Evolutionary conservation across 495 filamentous ascomycete species (phyloP).

Genomic region (Clohesyomyces aquaticus): DNA sequence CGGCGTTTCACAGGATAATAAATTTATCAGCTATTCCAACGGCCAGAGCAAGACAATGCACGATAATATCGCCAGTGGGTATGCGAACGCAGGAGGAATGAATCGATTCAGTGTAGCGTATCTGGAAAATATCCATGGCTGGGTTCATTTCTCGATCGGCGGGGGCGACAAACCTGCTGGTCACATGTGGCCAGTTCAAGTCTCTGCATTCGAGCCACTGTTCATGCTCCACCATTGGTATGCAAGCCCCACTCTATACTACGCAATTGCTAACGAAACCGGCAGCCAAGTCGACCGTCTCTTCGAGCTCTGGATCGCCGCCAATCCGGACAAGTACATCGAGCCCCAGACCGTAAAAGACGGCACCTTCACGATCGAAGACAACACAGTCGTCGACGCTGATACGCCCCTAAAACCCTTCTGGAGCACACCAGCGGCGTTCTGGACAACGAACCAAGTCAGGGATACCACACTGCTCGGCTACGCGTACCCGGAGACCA

Average conservation of each 20-base stretch:
- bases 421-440: slow-evolving; percentile 42
- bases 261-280: background rate
- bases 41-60: background rate
- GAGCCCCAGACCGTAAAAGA: slow-evolving; percentile 36
- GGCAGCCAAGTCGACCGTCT: slow-evolving; percentile 56
- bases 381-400: slow-evolving; percentile 44
- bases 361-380: slow-evolving; percentile 46
- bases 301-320: slow-evolving; percentile 51
- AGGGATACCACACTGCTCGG: slow-evolving; percentile 45
- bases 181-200: slow-evolving; percentile 27
- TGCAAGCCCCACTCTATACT: background rate
- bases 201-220: slow-evolving; percentile 31
- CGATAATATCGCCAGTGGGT: slow-evolving; percentile 7
- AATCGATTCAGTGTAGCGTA: slow-evolving; percentile 10
- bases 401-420: slow-evolving; percentile 54
- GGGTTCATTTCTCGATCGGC: slow-evolving; percentile 20
- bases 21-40: slow-evolving; percentile 5
- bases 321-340: slow-evolving; percentile 44
- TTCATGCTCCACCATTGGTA: slow-evolving; percentile 35
- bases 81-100: background rate
- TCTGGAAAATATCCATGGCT: slow-evolving; percentile 20
- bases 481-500: slow-evolving; percentile 54
- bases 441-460: slow-evolving; percentile 51
- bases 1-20: slow-evolving; percentile 5
- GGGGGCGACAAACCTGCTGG: slow-evolving; percentile 5